A percentile compares a stretch with the other conserved stretches of the same genome.
Conservation (phyloP, 139 green algal genomes). For the Auxenochlorella pyrenoidosa region DNA sequence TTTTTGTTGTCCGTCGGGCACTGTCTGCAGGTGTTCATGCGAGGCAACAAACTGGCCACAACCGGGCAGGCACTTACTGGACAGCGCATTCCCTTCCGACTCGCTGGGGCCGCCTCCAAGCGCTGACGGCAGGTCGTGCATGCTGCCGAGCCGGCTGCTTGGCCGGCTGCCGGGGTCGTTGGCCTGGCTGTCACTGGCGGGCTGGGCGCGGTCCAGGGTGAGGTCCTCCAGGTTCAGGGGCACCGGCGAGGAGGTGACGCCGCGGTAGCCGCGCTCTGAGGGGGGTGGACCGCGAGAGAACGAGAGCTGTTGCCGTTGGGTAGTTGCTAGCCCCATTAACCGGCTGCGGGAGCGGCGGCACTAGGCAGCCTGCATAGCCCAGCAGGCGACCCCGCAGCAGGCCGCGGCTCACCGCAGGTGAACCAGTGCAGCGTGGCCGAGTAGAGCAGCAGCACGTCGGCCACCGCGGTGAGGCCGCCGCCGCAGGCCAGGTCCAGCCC, state of each 20-base stretch:
- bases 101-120: neutral
- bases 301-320: too few species aligned
- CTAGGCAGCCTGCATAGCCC: neutral
- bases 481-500: constrained; percentile 53
- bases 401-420: constrained; percentile 46
- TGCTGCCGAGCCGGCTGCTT: neutral
- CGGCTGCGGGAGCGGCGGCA: too few species aligned
- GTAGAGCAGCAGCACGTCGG: constrained; percentile 78
- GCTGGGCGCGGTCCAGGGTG: constrained; percentile 42
- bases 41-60: neutral
- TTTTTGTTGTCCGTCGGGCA: too few species aligned
- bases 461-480: constrained; percentile 61
- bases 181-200: neutral
- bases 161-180: neutral
- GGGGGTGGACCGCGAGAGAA: too few species aligned
- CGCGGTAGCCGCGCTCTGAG: constrained; percentile 70
- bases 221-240: constrained; percentile 66
- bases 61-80: constrained; percentile 8
- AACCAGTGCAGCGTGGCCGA: constrained; percentile 74
- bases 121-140: neutral
- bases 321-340: too few species aligned
- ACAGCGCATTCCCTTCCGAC: neutral
- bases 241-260: constrained; percentile 67
- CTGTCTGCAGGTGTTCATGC: too few species aligned
- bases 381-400: neutral